Evolutionary conservation across 306 rosid species (phyloP).

Genomic region (Prunus persica): DNA sequence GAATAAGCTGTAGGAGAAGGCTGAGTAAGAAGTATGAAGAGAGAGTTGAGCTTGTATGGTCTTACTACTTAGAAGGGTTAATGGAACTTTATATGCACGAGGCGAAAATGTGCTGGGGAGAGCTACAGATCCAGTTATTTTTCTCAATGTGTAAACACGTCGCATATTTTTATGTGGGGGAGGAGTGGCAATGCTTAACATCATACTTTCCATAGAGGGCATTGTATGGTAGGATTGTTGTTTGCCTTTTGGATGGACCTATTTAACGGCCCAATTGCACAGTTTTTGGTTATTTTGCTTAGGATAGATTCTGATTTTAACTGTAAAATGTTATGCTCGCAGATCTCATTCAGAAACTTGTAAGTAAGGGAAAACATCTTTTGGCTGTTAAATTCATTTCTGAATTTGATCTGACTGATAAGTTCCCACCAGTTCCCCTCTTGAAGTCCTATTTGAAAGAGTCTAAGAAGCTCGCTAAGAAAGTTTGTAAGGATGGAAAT

Average conservation of each 20-base stretch:
- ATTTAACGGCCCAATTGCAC: not conserved
- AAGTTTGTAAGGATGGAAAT: conserved; percentile 50
- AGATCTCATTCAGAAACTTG: conserved; percentile 71
- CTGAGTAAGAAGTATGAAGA: not conserved
- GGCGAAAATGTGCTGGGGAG: not conserved
- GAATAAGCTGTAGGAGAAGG: not conserved
- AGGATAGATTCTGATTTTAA: conserved; percentile 9
- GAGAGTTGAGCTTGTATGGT: not conserved
- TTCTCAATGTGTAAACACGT: not conserved
- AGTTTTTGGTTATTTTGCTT: not conserved
- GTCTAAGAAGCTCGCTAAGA: conserved; percentile 43
- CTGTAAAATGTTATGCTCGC: conserved; percentile 26
- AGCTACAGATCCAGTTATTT: not conserved
- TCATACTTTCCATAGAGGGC: not conserved
- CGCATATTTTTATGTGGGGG: no score
- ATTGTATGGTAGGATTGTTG: not conserved
- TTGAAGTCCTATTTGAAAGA: conserved; percentile 58
- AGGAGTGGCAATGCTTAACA: not conserved
- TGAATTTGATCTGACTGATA: conserved; percentile 61
- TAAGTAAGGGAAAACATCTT: conserved; percentile 48
- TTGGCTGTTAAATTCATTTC: conserved; percentile 64
- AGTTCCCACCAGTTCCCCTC: conserved; percentile 66
- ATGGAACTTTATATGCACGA: not conserved
- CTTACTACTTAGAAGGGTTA: not conserved
- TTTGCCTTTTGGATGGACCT: not conserved